Percentiles rank a stretch among this genome's conserved stretches.
Conservation (phyloP, 2,329 filamentous ascomycete species). For the Penicillium sp. region DNA sequence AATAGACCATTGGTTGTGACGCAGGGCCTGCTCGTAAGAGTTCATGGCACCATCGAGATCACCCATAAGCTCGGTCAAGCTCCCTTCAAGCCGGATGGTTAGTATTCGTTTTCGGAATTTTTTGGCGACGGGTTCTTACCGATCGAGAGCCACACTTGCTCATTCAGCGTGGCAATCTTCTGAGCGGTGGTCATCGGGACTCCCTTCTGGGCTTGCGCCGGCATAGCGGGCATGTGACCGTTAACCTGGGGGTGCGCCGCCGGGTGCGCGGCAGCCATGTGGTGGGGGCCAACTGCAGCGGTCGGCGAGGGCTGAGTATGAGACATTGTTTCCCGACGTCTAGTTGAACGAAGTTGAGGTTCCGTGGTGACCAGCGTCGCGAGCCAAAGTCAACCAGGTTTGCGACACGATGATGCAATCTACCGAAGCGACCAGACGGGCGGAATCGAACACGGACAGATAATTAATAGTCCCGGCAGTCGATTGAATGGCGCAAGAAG, state of each 20-base stretch:
- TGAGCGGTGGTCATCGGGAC: conserved; percentile 67
- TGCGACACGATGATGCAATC: conserved; percentile 37
- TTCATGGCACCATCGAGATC: conserved; percentile 84
- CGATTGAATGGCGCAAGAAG: background rate
- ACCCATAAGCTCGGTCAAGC: conserved; percentile 80
- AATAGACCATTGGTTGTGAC: conserved; percentile 83
- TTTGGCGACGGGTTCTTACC: conserved; percentile 57
- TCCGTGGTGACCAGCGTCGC: conserved; percentile 20
- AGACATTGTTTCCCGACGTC: conserved; percentile 54
- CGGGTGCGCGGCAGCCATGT: conserved; percentile 38
- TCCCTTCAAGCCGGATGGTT: conserved; percentile 55
- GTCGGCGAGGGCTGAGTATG: conserved; percentile 80
- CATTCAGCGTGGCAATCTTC: conserved; percentile 75
- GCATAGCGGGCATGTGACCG: conserved; percentile 60
- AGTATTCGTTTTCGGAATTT: background rate
- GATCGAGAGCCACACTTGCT: conserved; percentile 87
- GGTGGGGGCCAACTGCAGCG: conserved; percentile 66
- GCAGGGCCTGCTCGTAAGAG: conserved; percentile 86
- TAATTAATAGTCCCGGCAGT: background rate
- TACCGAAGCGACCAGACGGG: conserved; percentile 3
- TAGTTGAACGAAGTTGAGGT: conserved; percentile 7
- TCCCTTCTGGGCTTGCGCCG: conserved; percentile 51
- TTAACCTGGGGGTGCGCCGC: conserved; percentile 35
- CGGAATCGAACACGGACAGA: background rate
- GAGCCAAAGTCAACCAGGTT: conserved; percentile 11